Evolutionary conservation across 148 eudicot genomes (phyloP).

Genomic region (Rhododendron ferrugineum): DNA sequence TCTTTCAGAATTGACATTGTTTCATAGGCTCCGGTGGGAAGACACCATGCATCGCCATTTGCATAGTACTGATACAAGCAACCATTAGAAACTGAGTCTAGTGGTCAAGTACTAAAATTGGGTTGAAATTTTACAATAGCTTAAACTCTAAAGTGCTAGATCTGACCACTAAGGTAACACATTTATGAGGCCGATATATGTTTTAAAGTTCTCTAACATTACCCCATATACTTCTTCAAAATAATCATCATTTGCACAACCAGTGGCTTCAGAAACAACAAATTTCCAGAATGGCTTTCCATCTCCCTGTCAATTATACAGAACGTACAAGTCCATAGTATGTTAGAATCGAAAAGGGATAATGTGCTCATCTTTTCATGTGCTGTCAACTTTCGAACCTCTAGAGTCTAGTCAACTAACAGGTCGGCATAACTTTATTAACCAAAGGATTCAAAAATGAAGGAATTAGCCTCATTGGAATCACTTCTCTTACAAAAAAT

Average conservation of each 20-base stretch:
- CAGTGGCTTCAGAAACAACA: constrained; percentile 93
- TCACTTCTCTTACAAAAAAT: neutral
- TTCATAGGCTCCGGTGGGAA: constrained; percentile 82
- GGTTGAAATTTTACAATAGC: neutral
- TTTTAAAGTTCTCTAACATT: constrained; percentile 2
- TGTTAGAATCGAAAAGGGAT: neutral
- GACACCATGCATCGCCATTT: constrained; percentile 86
- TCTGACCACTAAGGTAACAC: neutral
- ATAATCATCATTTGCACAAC: constrained; percentile 61
- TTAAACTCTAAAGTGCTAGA: neutral
- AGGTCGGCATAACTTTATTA: neutral
- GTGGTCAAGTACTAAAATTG: neutral
- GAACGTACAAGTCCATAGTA: neutral
- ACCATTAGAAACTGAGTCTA: neutral
- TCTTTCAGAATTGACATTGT: constrained; percentile 56
- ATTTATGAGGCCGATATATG: neutral
- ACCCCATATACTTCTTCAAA: constrained; percentile 97
- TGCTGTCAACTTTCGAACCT: neutral
- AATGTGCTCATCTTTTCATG: neutral
- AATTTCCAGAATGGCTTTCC: constrained; percentile 95
- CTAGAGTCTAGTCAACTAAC: neutral
- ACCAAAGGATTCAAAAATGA: neutral
- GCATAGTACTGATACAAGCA: constrained; percentile 72
- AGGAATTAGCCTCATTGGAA: neutral
- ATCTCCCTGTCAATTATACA: constrained; percentile 56